Conservation (phyloP, 805 yeast species). For the Candida nemodendra region DNA sequence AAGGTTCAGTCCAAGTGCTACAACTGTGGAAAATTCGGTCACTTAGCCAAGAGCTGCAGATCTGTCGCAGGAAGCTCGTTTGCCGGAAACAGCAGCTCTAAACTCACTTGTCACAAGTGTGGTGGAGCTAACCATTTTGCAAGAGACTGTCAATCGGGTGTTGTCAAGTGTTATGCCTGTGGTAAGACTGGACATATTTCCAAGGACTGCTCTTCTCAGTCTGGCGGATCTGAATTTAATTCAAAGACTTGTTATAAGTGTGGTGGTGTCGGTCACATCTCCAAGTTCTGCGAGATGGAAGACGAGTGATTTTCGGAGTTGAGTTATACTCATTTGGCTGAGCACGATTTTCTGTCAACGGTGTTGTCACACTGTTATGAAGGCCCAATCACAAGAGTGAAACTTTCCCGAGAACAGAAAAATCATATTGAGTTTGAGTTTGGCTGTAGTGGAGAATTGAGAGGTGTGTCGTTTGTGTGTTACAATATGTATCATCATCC, state of each 20-base stretch:
- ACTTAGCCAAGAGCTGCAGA: constrained; percentile 72
- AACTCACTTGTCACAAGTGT: constrained; percentile 79
- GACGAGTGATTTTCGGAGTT: constrained; percentile 7
- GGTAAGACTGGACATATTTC: constrained; percentile 89
- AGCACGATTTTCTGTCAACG: too few relatives aligned
- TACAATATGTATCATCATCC: too few relatives aligned
- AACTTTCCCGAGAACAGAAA: too few relatives aligned
- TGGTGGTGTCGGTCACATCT: constrained; percentile 82
- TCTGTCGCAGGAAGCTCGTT: constrained; percentile 28
- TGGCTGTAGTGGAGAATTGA: too few relatives aligned
- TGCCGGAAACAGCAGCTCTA: constrained; percentile 22
- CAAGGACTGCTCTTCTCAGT: constrained; percentile 68
- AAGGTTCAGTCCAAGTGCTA: constrained; percentile 67
- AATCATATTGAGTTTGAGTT: too few relatives aligned
- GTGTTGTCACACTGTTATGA: too few relatives aligned
- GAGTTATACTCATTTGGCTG: background rate
- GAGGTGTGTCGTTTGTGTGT: too few relatives aligned
- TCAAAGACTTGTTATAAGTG: constrained; percentile 71
- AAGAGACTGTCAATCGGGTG: constrained; percentile 74
- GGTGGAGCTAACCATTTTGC: constrained; percentile 94
- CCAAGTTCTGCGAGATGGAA: constrained; percentile 60
- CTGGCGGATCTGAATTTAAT: constrained; percentile 45
- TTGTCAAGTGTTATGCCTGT: constrained; percentile 84
- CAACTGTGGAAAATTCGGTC: constrained; percentile 77
- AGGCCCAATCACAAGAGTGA: too few relatives aligned